Conservation (phyloP, 495 filamentous ascomycete species). For the Cryomyces minteri region DNA sequence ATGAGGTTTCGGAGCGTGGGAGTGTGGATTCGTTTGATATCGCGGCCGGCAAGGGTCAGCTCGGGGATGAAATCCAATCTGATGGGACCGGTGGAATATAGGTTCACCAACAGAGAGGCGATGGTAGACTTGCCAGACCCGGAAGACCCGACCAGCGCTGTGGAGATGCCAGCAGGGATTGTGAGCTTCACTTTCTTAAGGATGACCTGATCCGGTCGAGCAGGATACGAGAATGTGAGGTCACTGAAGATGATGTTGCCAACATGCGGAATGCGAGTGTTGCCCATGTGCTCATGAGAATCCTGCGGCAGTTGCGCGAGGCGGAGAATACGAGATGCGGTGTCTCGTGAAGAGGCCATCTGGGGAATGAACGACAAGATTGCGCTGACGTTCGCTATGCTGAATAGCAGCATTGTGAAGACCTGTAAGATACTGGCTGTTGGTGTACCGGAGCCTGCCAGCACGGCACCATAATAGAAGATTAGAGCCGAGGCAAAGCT, state of each 20-base stretch:
- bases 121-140: slow-evolving; percentile 87
- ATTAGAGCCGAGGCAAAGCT: slow-evolving; percentile 63
- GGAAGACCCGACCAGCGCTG: slow-evolving; percentile 63
- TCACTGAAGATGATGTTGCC: slow-evolving; percentile 43
- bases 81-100: slow-evolving; percentile 29
- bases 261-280: slow-evolving; percentile 24
- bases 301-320: slow-evolving; percentile 42
- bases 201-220: slow-evolving; percentile 28
- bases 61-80: slow-evolving; percentile 12
- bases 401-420: slow-evolving; percentile 69
- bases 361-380: slow-evolving; percentile 64
- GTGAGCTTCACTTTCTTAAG: slow-evolving; percentile 41
- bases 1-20: slow-evolving; percentile 47
- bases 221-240: slow-evolving; percentile 53
- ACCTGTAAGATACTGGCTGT: slow-evolving; percentile 46
- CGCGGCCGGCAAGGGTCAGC: slow-evolving; percentile 36
- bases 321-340: slow-evolving; percentile 53
- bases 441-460: slow-evolving; percentile 31
- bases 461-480: slow-evolving; percentile 61
- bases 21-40: slow-evolving; percentile 39
- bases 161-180: slow-evolving; percentile 39
- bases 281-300: slow-evolving; percentile 43
- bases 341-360: slow-evolving; percentile 51
- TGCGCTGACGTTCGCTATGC: slow-evolving; percentile 47
- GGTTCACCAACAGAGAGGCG: slow-evolving; percentile 48